Evolutionary conservation across 805 yeast genomes (phyloP), one percentile per base, ranked within the genome.

Genomic region (Lipomyces starkeyi): DNA sequence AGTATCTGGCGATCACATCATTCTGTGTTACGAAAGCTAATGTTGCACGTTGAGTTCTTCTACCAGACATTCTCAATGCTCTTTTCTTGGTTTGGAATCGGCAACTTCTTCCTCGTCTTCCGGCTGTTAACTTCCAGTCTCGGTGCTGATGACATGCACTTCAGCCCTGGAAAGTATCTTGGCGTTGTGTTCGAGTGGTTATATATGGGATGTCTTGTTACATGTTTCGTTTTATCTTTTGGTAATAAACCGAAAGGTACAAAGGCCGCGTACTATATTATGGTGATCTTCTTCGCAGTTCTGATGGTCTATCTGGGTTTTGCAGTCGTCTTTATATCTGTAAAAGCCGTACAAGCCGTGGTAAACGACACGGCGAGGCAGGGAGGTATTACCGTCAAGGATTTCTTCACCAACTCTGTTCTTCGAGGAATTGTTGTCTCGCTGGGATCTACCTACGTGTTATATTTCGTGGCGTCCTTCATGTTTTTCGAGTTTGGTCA

Each of bases 221-320:
- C 94, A 9, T 91, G 97, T 5, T 93, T 94, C 80, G 91, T 94
- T 54, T 80, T 94, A 66, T 90, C 97, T 1, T 89, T 94, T 78
- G 99, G 99, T 75, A 94, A 94, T 78, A 88, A 96, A 47, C 98
- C 99, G 1, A 86, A 90, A 71, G 98, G 98, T 35, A 91, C 98
- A 0, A 87, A 88, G 67, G 84, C 81, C 74, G 89, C 93, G 74
- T 94, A 95, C 77, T 77, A 89, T 62, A 83, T 87, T 9, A 90
- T 93, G 67, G 91, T 91, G 37, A 79, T 85, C 17, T 86, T 93
- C 74, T 94, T 94, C 80, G 97, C 98, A 0, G 82, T 93, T 1
- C 79, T 94, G 76, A 93, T 97, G 0, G 79, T 87, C 0, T 95
- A 91, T 78, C 90, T 97, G 0, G 81, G 93, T 64, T 81, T 88